These are phyloP conservation scores for Clarireedia sp. DNA, from an alignment of 2,329 filamentous ascomycete species.

Conservation along the genomic window DNA sequence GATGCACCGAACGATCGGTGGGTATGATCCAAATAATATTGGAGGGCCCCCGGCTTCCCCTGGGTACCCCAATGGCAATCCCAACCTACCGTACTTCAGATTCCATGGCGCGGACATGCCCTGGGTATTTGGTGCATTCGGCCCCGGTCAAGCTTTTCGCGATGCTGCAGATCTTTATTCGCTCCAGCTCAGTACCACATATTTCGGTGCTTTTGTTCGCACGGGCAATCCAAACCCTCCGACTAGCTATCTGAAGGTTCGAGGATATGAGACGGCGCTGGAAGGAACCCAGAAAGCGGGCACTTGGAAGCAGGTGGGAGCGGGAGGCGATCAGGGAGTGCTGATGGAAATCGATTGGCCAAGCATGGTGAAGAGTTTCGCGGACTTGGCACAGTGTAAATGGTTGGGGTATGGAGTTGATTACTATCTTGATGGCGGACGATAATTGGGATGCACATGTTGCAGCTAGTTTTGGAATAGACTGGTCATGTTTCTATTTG, in stretches of 20 bases:
- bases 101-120: constrained; percentile 42
- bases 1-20: constrained; percentile 40
- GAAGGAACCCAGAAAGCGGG: constrained; percentile 7
- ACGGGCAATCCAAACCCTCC: constrained; percentile 39
- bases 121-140: constrained; percentile 40
- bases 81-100: constrained; percentile 43
- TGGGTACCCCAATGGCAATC: constrained; percentile 39
- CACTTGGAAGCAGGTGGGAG: constrained; percentile 30
- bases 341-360: constrained; percentile 40
- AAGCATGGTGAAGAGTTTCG: constrained; percentile 32
- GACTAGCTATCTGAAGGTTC: constrained; percentile 33
- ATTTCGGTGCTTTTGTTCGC: constrained; percentile 41
- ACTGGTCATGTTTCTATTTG: background rate
- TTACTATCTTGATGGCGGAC: constrained; percentile 32
- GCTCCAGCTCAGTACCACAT: constrained; percentile 37
- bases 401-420: constrained; percentile 36
- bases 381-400: constrained; percentile 41
- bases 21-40: constrained; percentile 44
- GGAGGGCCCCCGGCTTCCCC: constrained; percentile 36
- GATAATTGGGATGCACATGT: background rate
- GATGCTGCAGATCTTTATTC: constrained; percentile 39
- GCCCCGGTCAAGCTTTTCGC: constrained; percentile 28
- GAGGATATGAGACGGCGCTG: constrained; percentile 33
- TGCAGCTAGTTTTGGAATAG: background rate
- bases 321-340: constrained; percentile 32